These are phyloP conservation scores for Lachnellula cervina DNA, from an alignment of 2,329 filamentous ascomycete species.

Conservation along the genomic window DNA sequence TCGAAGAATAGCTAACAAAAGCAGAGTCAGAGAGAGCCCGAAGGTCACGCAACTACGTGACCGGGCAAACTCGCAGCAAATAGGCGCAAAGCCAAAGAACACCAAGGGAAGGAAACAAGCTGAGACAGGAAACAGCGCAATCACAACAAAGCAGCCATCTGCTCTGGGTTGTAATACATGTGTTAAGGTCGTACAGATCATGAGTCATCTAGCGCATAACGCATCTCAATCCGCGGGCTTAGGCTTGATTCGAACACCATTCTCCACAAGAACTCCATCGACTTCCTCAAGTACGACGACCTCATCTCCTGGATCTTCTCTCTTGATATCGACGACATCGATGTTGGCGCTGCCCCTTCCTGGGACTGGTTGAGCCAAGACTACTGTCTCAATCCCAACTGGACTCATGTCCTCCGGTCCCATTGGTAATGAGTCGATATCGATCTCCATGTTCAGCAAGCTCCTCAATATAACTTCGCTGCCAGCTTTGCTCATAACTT, in stretches of 20 bases:
- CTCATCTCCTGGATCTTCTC: conserved; percentile 26
- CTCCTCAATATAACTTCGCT: conserved; percentile 75
- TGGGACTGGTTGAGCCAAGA: conserved; percentile 63
- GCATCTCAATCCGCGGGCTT: conserved; percentile 23
- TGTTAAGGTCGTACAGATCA: background rate
- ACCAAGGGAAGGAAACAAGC: background rate
- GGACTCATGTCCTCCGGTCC: conserved; percentile 68
- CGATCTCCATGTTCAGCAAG: conserved; percentile 70
- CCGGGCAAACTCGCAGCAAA: background rate
- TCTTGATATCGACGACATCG: conserved; percentile 21
- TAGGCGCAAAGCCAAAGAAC: background rate
- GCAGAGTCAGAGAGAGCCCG: background rate
- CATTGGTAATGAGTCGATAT: conserved; percentile 80
- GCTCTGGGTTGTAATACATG: background rate
- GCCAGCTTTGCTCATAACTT: conserved; percentile 91
- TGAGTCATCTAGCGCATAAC: conserved; percentile 6
- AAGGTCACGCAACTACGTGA: background rate
- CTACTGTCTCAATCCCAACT: conserved; percentile 75
- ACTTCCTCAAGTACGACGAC: background rate
- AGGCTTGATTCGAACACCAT: conserved; percentile 27
- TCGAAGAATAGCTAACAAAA: background rate
- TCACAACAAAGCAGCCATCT: background rate
- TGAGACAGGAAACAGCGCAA: background rate
- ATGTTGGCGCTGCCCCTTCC: conserved; percentile 16
- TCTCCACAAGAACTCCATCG: conserved; percentile 5